Conservation (phyloP, 352 stramenopile species). For the Phytopythium sindhum region DNA sequence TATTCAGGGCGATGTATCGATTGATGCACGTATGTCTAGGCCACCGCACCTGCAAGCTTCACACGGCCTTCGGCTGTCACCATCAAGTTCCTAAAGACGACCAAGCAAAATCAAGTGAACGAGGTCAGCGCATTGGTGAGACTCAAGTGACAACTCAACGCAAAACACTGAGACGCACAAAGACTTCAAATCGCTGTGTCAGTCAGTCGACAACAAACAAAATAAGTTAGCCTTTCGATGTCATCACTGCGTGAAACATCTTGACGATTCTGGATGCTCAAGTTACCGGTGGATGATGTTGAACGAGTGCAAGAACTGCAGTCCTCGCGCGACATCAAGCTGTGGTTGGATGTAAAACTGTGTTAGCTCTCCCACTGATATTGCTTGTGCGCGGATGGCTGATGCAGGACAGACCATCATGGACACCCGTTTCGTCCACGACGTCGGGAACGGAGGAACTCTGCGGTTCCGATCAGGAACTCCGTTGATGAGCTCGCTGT, state of each 20-base stretch:
- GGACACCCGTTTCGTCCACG: slow-evolving; percentile 71
- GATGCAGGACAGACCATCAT: slow-evolving; percentile 56
- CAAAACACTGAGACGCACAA: slow-evolving; percentile 34
- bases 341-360: slow-evolving; percentile 12
- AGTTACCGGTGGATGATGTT: slow-evolving; percentile 70
- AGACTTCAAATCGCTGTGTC: slow-evolving; percentile 67
- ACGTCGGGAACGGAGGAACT: slow-evolving; percentile 58
- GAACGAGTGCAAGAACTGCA: slow-evolving; percentile 81
- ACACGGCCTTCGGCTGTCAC: slow-evolving; percentile 67
- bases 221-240: not conserved
- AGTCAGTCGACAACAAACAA: not conserved
- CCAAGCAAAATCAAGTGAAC: not conserved
- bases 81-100: slow-evolving; percentile 57
- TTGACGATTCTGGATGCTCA: not conserved
- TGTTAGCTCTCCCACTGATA: not conserved
- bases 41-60: slow-evolving; percentile 57
- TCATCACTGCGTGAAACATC: not conserved
- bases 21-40: not conserved
- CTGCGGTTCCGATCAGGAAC: slow-evolving; percentile 47
- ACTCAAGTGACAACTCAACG: not conserved
- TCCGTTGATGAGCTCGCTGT: slow-evolving; percentile 74
- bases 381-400: not conserved
- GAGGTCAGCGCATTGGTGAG: not conserved
- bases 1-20: not conserved
- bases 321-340: slow-evolving; percentile 61